Evolutionary conservation across 768 basidiomycete species (phyloP).

Genomic region (Boletus rufocinnamomeus): DNA sequence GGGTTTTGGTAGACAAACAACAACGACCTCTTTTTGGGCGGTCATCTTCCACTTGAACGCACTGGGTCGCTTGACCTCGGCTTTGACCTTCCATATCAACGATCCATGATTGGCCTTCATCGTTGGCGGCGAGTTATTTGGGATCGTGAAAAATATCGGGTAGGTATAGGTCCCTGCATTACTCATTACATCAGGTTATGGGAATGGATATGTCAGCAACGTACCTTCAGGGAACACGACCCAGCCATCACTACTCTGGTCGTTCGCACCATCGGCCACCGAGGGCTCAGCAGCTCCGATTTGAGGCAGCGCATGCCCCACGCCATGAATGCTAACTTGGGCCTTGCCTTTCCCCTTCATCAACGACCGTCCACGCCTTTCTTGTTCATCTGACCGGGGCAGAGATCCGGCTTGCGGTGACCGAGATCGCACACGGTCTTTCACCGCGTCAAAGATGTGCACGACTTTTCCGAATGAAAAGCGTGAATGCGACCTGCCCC

Average conservation of each 20-base stretch:
- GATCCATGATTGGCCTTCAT: conserved; percentile 74
- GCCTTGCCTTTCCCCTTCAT: conserved; percentile 35
- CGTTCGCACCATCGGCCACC: conserved; percentile 20
- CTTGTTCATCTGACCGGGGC: conserved; percentile 5
- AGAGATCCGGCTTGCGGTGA: conserved; percentile 37
- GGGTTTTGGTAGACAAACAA: conserved; percentile 68
- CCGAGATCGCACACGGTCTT: conserved; percentile 47
- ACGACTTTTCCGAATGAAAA: conserved; percentile 58
- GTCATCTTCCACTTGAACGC: conserved; percentile 70
- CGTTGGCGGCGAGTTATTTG: conserved; percentile 75
- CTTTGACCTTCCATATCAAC: conserved; percentile 78
- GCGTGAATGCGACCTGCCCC: conserved; percentile 44
- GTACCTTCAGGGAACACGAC: conserved; percentile 86
- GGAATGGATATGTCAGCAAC: conserved; percentile 18
- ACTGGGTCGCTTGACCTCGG: conserved; percentile 81
- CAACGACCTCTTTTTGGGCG: conserved; percentile 67
- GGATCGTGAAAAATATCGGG: conserved; percentile 89
- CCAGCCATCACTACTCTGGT: conserved; percentile 59
- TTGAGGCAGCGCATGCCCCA: conserved; percentile 21
- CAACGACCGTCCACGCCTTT: conserved; percentile 34
- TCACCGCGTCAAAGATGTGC: conserved; percentile 47
- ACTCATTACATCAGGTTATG: conserved; percentile 49
- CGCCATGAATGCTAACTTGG: not conserved
- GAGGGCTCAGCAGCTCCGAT: conserved; percentile 35
- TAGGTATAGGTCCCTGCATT: conserved; percentile 83